Evolutionary conservation across 805 yeast species (phyloP), one percentile per base, ranked within the genome.

Genomic region (Hanseniaspora lindneri): DNA sequence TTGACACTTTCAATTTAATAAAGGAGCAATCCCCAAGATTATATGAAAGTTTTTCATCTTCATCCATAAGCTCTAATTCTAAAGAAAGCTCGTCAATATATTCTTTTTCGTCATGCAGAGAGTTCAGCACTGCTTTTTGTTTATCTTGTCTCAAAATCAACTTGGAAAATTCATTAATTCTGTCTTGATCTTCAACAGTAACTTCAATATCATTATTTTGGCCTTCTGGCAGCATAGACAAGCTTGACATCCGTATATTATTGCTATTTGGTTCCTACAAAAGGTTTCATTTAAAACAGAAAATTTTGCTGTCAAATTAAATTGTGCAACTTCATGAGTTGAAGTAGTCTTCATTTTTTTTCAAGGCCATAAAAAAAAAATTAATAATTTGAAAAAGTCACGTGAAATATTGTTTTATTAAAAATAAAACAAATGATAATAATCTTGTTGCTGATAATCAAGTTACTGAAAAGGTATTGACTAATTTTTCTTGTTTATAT

Each of bases 131-230:
- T 17, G 65, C 72, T 28, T 72, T 68, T 13, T 79, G 61, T 17
- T 71, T 70, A 54, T 83, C 86, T 55, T 80, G 79, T 52, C 80
- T 77, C 54, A 79, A 70, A 52, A 87, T 84, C 53, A 87, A 70
- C 40, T 87, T 82, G 14, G 95, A 84, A 60, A 92, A 89, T 61
- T 77, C 77, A 65, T 89, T 92, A 68, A 89, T 89, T 60, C 76
- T 76, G 60, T 83, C 79, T 66, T 89, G 98, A 62, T 89, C 97
- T 51, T 76, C 84, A 36, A 59, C 62, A 5, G 66, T 59, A 5
- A 69, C 73, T 51, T 66, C 66, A 5, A 62, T 62, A 41, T 58
- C 63, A 51, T 69, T 69, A 53, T 61, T 58, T 53, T 67, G 60
- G 1, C 73, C 73, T 52, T 68, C 69, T 8, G 73, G 72, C 28